phyloP scores from a whole-genome alignment of 179 eudicot genomes.

The Spergularia azorica region DNA sequence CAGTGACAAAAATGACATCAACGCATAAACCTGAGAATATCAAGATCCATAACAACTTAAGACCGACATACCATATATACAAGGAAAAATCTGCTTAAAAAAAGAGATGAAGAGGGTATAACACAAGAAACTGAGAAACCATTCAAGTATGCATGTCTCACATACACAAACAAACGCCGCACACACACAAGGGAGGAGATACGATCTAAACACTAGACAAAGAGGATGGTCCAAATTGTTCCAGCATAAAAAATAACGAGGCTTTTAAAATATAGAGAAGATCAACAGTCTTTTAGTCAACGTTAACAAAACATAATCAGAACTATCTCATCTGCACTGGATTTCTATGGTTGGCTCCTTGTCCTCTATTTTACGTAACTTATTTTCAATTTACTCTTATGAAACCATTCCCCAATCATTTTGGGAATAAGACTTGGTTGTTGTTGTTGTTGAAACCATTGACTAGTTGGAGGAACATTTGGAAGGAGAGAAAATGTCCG shows the following conservation, averaged over 20 bases:
- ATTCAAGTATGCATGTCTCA: neutral
- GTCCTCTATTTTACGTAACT: too few species aligned
- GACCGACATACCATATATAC: neutral
- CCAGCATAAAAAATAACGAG: neutral
- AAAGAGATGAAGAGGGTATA: neutral
- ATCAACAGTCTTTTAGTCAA: too few species aligned
- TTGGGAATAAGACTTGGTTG: too few species aligned
- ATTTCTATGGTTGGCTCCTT: too few species aligned
- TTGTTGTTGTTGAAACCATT: too few species aligned
- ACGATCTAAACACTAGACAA: neutral
- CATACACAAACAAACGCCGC: neutral
- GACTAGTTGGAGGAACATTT: too few species aligned
- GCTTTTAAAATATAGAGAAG: too few species aligned
- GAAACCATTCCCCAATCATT: too few species aligned
- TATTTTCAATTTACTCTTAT: too few species aligned
- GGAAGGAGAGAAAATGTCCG: too few species aligned
- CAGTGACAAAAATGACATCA: constrained; percentile 87
- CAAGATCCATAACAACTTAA: constrained; percentile 15
- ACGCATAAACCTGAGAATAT: constrained; percentile 79
- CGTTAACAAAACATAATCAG: too few species aligned
- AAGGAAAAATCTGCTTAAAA: neutral
- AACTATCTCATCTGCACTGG: too few species aligned
- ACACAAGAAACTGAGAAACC: neutral
- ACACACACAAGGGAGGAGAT: neutral
- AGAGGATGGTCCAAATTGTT: neutral